A percentile compares a stretch with the other conserved stretches of the same genome.
Conservation (phyloP, 2,329 filamentous ascomycete genomes). For the Alternaria sp. region DNA sequence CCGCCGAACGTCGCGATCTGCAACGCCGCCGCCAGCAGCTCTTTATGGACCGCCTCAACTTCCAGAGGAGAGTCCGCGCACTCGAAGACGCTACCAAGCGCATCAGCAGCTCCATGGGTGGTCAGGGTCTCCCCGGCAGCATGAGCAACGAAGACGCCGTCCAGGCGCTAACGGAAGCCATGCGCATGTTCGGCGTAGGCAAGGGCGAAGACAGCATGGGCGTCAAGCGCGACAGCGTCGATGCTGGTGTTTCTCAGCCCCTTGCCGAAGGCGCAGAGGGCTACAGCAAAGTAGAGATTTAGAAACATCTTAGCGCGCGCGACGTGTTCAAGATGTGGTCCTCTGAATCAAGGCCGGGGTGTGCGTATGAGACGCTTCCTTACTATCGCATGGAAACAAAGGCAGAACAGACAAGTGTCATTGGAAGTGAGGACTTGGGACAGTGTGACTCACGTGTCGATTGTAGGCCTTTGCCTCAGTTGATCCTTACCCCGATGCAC, state of each 20-base stretch:
- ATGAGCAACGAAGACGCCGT: conserved; percentile 44
- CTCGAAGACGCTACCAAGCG: conserved; percentile 77
- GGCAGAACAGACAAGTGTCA: neutral
- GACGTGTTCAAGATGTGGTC: neutral
- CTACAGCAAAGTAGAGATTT: conserved; percentile 46
- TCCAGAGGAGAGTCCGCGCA: conserved; percentile 84
- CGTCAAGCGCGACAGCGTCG: conserved; percentile 37
- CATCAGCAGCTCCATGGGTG: conserved; percentile 40
- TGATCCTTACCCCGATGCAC: too few species aligned
- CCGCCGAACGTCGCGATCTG: conserved; percentile 89
- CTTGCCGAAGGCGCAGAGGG: conserved; percentile 43
- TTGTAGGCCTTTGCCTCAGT: neutral
- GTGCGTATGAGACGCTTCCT: neutral
- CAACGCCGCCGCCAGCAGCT: conserved; percentile 91
- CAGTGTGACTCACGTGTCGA: neutral
- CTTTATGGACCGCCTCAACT: conserved; percentile 88
- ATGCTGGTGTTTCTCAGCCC: conserved; percentile 35
- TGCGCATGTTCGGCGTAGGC: conserved; percentile 43
- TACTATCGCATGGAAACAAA: neutral
- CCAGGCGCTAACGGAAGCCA: conserved; percentile 42
- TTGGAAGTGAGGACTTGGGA: neutral
- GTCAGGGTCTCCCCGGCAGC: conserved; percentile 40
- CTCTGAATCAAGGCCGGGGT: neutral
- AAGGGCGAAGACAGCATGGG: conserved; percentile 47
- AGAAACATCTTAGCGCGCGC: neutral